Evolutionary conservation across 768 basidiomycete species (phyloP), one percentile per base, ranked within the genome.

Genomic region (Tylopilus felleus): DNA sequence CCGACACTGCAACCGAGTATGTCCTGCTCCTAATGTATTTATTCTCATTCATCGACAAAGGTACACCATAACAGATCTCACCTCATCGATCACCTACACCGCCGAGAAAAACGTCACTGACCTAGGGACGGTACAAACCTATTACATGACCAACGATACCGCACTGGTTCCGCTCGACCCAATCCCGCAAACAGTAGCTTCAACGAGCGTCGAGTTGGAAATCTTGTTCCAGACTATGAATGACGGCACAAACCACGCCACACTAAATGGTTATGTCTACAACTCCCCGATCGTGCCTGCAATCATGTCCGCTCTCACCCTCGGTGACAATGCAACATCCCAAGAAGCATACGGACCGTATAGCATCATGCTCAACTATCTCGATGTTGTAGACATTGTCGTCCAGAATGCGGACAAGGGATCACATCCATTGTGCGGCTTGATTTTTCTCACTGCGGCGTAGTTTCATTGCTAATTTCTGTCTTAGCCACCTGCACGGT

Each of bases 171-270:
- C 95, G 0, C 59, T 88, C 31, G 68, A 71, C 1, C 70, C 69
- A 19, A 68, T 81, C 40, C 73, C 85, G 1, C 80, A 84, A 58
- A 76, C 74, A 2, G 62, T 70, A 1, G 73, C 75, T 1, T 82
- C 85, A 28, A 77, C 77, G 55, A 83, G 82, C 1, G 78, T 90
- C 63, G 80, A 82, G 54, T 79, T 98, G 51, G 80, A 86, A 61
- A 82, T 88, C 41, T 73, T 69, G 51, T 98, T 98, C 70, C 84
- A 88, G 65, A 93, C 93, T 3, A 88, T 92, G 81, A 73, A 79
- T 60, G 86, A 94, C 63, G 93, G 93, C 27, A 88, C 86, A 25
- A 95, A 94, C 72, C 86, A 75, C 56, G 93, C 81, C n/a, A 83
- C 80, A 74, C 85, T 90, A 71, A 85, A 91, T 63, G 70, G 75